These are phyloP conservation scores for Gossypium anomalum DNA, from an alignment of 345 rosid species.

Conservation along the genomic window DNA sequence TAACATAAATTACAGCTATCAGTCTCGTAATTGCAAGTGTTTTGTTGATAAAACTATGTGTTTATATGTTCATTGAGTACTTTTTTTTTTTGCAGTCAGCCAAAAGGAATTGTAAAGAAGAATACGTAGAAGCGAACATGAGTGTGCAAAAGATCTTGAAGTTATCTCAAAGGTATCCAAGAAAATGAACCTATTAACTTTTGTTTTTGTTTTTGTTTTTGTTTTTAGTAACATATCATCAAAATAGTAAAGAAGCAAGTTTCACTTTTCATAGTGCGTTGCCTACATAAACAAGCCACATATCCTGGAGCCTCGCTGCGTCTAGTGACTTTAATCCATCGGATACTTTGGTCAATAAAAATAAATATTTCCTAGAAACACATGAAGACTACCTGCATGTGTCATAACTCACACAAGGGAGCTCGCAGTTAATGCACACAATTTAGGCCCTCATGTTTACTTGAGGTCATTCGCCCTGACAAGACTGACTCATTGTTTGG, in stretches of 20 bases:
- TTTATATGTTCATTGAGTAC: neutral
- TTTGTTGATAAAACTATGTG: neutral
- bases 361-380: conserved; percentile 10
- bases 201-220: neutral
- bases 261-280: conserved; percentile 18
- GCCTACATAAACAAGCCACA: conserved; percentile 3
- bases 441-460: no score
- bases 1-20: no score
- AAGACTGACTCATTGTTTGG: no score
- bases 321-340: no score
- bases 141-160: conserved; percentile 28
- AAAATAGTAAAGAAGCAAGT: no score
- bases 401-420: neutral
- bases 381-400: neutral
- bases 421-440: no score
- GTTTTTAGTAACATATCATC: no score
- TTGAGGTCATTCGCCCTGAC: no score
- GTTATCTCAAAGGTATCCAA: conserved; percentile 22
- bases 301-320: conserved; percentile 30
- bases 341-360: no score
- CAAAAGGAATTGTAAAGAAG: conserved; percentile 28
- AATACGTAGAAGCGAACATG: conserved; percentile 11
- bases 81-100: conserved; percentile 21
- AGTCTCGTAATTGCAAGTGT: neutral
- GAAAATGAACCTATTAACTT: neutral